Evolutionary conservation across 2,329 filamentous ascomycete genomes (phyloP).

Genomic region (Lachnum nothofagi): DNA sequence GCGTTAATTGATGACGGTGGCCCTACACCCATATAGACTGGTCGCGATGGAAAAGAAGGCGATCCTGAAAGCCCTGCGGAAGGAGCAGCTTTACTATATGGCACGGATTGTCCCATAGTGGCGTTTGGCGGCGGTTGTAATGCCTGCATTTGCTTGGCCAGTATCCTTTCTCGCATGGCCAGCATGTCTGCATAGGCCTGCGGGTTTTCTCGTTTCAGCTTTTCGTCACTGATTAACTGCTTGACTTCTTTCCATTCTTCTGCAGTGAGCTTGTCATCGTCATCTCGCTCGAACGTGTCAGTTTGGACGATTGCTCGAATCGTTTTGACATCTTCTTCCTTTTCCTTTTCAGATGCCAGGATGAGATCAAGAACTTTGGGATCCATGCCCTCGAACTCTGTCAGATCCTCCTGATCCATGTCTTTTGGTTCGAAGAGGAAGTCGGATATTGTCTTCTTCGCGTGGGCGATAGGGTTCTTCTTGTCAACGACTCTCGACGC

Average conservation of each 20-base stretch:
- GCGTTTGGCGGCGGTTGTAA: no score
- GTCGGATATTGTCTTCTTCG: constrained; percentile 48
- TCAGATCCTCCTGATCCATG: constrained; percentile 47
- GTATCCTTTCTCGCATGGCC: neutral
- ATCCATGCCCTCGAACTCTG: constrained; percentile 54
- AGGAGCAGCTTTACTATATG: no score
- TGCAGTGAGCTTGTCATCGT: constrained; percentile 55
- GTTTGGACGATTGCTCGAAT: constrained; percentile 59
- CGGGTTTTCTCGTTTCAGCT: constrained; percentile 27
- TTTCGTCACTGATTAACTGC: constrained; percentile 35
- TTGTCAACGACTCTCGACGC: constrained; percentile 77
- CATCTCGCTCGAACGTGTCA: constrained; percentile 69
- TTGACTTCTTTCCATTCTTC: constrained; percentile 57
- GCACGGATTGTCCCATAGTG: no score
- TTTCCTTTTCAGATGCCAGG: constrained; percentile 50
- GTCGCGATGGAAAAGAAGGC: no score
- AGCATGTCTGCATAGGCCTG: constrained; percentile 8
- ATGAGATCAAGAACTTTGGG: constrained; percentile 55
- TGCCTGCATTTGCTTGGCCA: neutral
- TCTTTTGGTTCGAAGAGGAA: constrained; percentile 56
- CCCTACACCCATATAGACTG: no score
- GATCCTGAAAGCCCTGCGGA: no score
- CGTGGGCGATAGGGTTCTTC: constrained; percentile 66
- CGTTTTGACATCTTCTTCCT: constrained; percentile 36
- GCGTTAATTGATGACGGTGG: no score